Base-by-base conservation (phyloP, 108 stramenopile genomes). In the Fistulifera pelliculosa region DNA sequence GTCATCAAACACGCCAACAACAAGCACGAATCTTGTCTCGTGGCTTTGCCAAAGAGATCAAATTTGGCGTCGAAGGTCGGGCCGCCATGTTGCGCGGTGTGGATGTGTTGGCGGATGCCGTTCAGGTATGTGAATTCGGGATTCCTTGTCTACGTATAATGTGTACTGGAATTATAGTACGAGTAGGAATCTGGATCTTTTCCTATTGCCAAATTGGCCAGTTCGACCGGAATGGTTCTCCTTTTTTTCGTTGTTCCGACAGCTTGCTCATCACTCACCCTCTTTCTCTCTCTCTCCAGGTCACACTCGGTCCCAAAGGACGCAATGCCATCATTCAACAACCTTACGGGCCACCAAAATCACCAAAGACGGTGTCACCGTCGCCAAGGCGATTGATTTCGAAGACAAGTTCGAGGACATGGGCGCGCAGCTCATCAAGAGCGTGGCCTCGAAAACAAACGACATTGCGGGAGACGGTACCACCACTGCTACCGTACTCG, bases 281-380 rank as follows among this genome's bases (percentile, higher is more conserved):
- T 28, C 47, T 68, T 38, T 42, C 28, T 27, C 26, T 47, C 48
- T 31, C 43, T 21, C 31, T 38, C 22, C 52, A 93, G 89, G 98
- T 99, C 24, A 99, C 99, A 40, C 87, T 99, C 44, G 99, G 99
- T 45, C 99, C 99, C 54, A 99, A 99, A 77, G 99, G 99, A 48
- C 95, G 99, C 53, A 99, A 98, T 73, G 99, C 94, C 45, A 96
- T 99, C 65, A 89, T 99, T 65, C 94, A 94, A 25, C 99, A 99
- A 75, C 81, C 96, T 27, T 99, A 94, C 66, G 99, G 99, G n/a
- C 72, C 96, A 25, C 97, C 31, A 98, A 98, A 75, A 98, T 99
- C 67, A 99, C 99, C 60, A 99, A 99, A 83, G 98, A 99, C 71
- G 99, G 99, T 49, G 99, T 99, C 17, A 98, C 99, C 7, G 99